Percentiles rank a stretch among this genome's conserved stretches.
Evolutionary conservation across 129 eudicot genomes (phyloP).

Genomic region (Cynara cardunculus): DNA sequence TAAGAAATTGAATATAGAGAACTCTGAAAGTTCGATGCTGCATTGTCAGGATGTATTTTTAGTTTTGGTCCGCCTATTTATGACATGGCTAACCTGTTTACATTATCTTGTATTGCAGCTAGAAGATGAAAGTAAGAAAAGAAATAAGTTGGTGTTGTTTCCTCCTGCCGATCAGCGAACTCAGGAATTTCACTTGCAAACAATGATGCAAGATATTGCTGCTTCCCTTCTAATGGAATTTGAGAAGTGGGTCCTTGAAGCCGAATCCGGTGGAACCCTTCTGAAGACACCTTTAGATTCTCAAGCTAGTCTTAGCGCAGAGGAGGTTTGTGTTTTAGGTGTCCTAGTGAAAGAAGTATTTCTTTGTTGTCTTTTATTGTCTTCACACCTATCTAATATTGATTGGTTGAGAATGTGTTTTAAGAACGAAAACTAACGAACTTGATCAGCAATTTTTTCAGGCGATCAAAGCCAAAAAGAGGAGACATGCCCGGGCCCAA

Average conservation of each 20-base stretch:
- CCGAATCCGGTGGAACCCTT: conserved; percentile 86
- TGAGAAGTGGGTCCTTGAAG: conserved; percentile 85
- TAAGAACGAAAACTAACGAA: conserved; percentile 13
- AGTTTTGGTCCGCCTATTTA: neutral
- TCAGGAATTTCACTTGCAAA: conserved; percentile 81
- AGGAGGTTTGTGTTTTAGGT: conserved; percentile 99
- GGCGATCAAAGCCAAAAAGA: conserved; percentile 86
- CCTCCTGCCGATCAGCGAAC: conserved; percentile 95
- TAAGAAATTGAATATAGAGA: neutral
- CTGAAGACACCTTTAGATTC: conserved; percentile 97
- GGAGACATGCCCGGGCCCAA: conserved; percentile 91
- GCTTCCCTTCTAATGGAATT: conserved; percentile 95
- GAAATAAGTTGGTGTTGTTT: conserved; percentile 62
- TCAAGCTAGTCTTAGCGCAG: conserved; percentile 98
- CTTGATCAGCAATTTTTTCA: conserved; percentile 40
- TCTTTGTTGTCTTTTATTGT: neutral
- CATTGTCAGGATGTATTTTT: neutral
- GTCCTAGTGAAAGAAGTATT: conserved; percentile 43
- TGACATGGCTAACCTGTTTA: conserved; percentile 5
- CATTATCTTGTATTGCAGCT: conserved; percentile 46
- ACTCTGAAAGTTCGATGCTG: neutral
- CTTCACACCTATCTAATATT: neutral
- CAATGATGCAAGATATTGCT: conserved; percentile 97
- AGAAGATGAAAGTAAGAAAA: conserved; percentile 61
- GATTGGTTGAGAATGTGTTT: neutral